phyloP scores from a whole-genome alignment of 768 basidiomycete genomes.

The Dacryopinax spathularia region DNA sequence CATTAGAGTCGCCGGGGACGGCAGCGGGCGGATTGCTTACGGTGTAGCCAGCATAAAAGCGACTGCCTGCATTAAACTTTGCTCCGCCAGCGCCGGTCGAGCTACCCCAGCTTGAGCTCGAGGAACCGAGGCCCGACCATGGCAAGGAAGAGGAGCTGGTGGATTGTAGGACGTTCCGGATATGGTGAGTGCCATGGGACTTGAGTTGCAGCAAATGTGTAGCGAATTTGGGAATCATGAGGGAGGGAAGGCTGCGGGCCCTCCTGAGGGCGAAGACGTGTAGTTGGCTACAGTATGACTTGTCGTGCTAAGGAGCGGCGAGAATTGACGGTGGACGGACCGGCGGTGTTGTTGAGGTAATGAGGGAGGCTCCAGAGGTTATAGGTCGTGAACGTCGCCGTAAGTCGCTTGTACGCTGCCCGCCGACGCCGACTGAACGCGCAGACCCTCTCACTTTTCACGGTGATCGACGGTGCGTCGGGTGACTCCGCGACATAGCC shows the following conservation, averaged over 20 bases:
- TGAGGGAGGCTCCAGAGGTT: too few species aligned
- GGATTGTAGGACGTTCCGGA: constrained; percentile 46
- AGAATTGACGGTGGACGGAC: too few species aligned
- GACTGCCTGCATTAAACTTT: constrained; percentile 56
- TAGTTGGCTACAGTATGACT: background rate
- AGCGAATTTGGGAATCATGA: constrained; percentile 72
- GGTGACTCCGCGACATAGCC: background rate
- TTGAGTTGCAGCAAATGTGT: constrained; percentile 67
- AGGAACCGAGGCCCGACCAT: constrained; percentile 33
- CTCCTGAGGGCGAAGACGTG: background rate
- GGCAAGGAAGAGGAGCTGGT: constrained; percentile 34
- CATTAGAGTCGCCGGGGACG: background rate
- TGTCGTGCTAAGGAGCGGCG: background rate
- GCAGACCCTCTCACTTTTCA: too few species aligned
- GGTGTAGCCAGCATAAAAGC: constrained; percentile 54
- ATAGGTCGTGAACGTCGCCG: too few species aligned
- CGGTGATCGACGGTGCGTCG: background rate
- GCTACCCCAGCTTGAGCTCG: constrained; percentile 34
- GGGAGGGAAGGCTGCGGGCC: background rate
- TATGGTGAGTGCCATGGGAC: constrained; percentile 40
- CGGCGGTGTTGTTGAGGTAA: too few species aligned
- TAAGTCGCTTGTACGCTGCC: background rate
- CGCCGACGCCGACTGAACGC: background rate
- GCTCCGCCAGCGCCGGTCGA: constrained; percentile 46
- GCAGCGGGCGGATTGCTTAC: constrained; percentile 29